These are phyloP conservation scores for Xylariaceae sp. DNA, from an alignment of 2,329 filamentous ascomycete species.

Conservation along the genomic window DNA sequence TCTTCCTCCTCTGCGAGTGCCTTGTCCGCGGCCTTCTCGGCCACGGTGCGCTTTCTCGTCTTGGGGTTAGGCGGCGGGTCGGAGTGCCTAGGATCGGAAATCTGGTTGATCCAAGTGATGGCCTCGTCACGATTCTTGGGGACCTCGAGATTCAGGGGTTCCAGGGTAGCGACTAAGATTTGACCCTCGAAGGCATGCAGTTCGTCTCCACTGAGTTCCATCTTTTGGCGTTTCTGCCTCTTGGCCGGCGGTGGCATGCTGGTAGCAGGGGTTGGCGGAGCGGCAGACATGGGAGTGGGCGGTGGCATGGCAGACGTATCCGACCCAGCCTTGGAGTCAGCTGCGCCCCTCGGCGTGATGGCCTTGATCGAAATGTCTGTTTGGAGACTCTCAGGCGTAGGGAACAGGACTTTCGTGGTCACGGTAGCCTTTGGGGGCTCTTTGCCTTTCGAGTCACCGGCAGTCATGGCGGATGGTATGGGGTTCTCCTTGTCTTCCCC, in stretches of 20 bases:
- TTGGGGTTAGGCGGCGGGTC: slow-evolving; percentile 78
- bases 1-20: slow-evolving; percentile 85
- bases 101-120: slow-evolving; percentile 65
- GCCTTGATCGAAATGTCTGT: slow-evolving; percentile 74
- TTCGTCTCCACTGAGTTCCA: slow-evolving; percentile 72
- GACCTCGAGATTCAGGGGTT: slow-evolving; percentile 73
- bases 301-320: slow-evolving; percentile 52
- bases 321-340: slow-evolving; percentile 31
- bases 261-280: slow-evolving; percentile 60
- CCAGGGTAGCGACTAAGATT: slow-evolving; percentile 68
- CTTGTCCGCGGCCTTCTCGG: slow-evolving; percentile 92
- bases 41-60: slow-evolving; percentile 85
- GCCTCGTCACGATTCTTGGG: slow-evolving; percentile 66
- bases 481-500: slow-evolving; percentile 57
- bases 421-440: slow-evolving; percentile 57
- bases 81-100: slow-evolving; percentile 74
- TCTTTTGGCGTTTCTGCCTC: slow-evolving; percentile 64
- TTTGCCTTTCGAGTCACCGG: slow-evolving; percentile 43
- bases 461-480: slow-evolving; percentile 46
- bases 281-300: slow-evolving; percentile 59
- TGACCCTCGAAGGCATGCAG: slow-evolving; percentile 72
- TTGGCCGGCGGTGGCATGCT: slow-evolving; percentile 60
- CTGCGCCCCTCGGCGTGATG: slow-evolving; percentile 57
- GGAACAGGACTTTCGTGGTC: slow-evolving; percentile 77
- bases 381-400: slow-evolving; percentile 71